phyloP scores from a whole-genome alignment of 2,329 filamentous ascomycete genomes.

The Beauveria varroae region DNA sequence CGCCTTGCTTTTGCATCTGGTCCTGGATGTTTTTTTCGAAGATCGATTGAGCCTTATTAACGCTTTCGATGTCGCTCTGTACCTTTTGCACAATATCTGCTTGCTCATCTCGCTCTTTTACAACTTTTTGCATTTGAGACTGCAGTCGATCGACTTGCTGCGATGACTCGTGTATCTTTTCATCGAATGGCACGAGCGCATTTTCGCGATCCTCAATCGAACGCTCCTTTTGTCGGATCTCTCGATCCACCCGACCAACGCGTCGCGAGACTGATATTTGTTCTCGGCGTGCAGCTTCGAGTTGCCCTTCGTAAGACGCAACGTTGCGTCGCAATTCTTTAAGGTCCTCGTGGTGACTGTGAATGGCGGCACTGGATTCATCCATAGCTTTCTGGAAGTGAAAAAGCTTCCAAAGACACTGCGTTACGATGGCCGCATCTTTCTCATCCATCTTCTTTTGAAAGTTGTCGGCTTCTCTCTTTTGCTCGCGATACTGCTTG shows the following conservation, averaged over 20 bases:
- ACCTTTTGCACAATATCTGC: slow-evolving; percentile 61
- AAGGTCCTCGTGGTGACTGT: slow-evolving; percentile 87
- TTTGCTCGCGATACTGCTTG: slow-evolving; percentile 95
- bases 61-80: slow-evolving; percentile 70
- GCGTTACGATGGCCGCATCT: slow-evolving; percentile 84
- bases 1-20: slow-evolving; percentile 77
- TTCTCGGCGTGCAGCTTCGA: slow-evolving; percentile 78
- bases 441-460: slow-evolving; percentile 84
- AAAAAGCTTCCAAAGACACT: slow-evolving; percentile 94
- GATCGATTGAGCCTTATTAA: slow-evolving; percentile 83
- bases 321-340: slow-evolving; percentile 87
- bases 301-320: slow-evolving; percentile 70
- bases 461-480: slow-evolving; percentile 89
- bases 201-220: slow-evolving; percentile 82
- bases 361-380: slow-evolving; percentile 81
- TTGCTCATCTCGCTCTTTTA: slow-evolving; percentile 70
- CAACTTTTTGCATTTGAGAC: slow-evolving; percentile 60
- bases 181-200: slow-evolving; percentile 78
- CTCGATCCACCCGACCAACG: slow-evolving; percentile 73
- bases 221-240: slow-evolving; percentile 78
- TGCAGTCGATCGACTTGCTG: slow-evolving; percentile 62
- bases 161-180: slow-evolving; percentile 77
- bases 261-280: slow-evolving; percentile 70
- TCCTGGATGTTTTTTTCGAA: slow-evolving; percentile 87
- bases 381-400: slow-evolving; percentile 93